Conservation (phyloP, 805 yeast species). For the Torulaspora quercuum region DNA sequence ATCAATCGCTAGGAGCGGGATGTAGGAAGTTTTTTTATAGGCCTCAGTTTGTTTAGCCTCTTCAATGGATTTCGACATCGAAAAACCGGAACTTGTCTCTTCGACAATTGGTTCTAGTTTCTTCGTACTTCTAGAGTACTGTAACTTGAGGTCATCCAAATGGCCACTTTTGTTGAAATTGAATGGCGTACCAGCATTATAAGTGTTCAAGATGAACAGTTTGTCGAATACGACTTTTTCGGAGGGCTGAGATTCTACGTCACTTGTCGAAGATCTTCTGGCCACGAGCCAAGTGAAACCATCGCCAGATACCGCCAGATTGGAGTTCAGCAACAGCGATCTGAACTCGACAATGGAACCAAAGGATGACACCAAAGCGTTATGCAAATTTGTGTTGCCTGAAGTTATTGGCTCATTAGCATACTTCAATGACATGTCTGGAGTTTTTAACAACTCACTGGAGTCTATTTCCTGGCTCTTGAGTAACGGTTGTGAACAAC, state of each 20-base stretch:
- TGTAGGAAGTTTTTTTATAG: constrained; percentile 32
- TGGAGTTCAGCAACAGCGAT: constrained; percentile 64
- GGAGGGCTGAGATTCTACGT: constrained; percentile 15
- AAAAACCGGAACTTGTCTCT: constrained; percentile 7
- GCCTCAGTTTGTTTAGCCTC: constrained; percentile 39
- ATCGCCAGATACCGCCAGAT: constrained; percentile 74
- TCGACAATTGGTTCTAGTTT: constrained; percentile 16
- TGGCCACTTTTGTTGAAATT: constrained; percentile 51
- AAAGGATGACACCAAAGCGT: constrained; percentile 58
- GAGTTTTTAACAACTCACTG: constrained; percentile 44
- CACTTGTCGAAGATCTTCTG: constrained; percentile 25
- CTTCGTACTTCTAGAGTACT: constrained; percentile 23
- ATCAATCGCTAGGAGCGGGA: constrained; percentile 69
- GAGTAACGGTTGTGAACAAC: constrained; percentile 20
- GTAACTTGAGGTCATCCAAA: constrained; percentile 32
- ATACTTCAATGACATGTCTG: constrained; percentile 34
- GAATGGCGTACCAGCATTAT: constrained; percentile 83
- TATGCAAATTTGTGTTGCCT: constrained; percentile 36
- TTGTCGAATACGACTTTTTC: constrained; percentile 38
- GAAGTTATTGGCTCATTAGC: constrained; percentile 36
- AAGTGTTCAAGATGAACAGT: constrained; percentile 74
- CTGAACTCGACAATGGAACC: constrained; percentile 77
- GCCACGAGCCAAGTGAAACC: constrained; percentile 91
- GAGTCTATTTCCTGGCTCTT: constrained; percentile 23
- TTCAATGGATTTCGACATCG: constrained; percentile 32